phyloP scores from a whole-genome alignment of 768 basidiomycete genomes.

The Cyathus striatus region DNA sequence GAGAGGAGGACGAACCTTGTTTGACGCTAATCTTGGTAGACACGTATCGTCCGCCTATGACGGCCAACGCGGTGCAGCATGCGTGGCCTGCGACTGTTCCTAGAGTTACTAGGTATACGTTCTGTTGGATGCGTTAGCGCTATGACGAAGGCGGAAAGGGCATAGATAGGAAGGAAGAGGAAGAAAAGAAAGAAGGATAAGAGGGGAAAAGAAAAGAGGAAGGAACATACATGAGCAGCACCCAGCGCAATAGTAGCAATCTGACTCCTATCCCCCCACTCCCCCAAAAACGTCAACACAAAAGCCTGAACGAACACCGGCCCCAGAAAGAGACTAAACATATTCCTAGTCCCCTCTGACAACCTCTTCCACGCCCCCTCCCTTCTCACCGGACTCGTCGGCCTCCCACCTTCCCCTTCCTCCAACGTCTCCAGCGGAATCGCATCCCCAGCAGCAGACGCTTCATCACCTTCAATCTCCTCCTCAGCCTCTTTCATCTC shows the following conservation, averaged over 20 bases:
- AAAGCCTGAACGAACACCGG: slow-evolving; percentile 97
- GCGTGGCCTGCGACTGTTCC: slow-evolving; percentile 90
- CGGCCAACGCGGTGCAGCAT: slow-evolving; percentile 83
- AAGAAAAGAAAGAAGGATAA: slow-evolving; percentile 1
- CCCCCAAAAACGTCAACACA: slow-evolving; percentile 93
- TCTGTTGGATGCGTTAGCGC: slow-evolving; percentile 39
- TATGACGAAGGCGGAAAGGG: not conserved
- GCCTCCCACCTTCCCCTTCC: slow-evolving; percentile 39
- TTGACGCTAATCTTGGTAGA: slow-evolving; percentile 95
- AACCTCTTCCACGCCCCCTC: slow-evolving; percentile 12
- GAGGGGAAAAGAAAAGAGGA: not conserved
- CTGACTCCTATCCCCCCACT: slow-evolving; percentile 98
- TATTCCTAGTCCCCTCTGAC: slow-evolving; percentile 81
- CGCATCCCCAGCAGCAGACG: slow-evolving; percentile 37
- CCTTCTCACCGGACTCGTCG: slow-evolving; percentile 11
- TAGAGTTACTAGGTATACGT: slow-evolving; percentile 84
- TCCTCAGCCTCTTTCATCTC: slow-evolving; percentile 97
- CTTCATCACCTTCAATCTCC: slow-evolving; percentile 84
- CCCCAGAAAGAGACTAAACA: slow-evolving; percentile 76
- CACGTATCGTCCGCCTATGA: slow-evolving; percentile 88
- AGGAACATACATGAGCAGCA: slow-evolving; percentile 75
- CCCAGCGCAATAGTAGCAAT: slow-evolving; percentile 95
- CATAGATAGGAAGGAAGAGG: not conserved
- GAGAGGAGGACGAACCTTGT: slow-evolving; percentile 56
- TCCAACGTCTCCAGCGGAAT: slow-evolving; percentile 77